Percentiles rank a stretch among this genome's conserved stretches.
Conservation (phyloP, 495 filamentous ascomycete species). For the Cercophora scortea region DNA sequence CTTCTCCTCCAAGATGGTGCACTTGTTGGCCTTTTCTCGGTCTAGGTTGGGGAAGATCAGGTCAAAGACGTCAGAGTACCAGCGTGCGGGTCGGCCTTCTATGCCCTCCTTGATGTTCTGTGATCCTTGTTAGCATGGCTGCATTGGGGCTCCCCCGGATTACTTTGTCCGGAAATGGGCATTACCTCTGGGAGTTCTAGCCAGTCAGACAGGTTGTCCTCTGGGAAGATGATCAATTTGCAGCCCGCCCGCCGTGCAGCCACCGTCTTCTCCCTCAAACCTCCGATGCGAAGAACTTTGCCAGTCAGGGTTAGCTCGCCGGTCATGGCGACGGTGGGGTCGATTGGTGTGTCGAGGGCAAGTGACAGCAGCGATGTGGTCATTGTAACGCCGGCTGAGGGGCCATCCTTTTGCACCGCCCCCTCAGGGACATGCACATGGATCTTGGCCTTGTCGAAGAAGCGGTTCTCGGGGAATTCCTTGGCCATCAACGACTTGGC, state of each 20-base stretch:
- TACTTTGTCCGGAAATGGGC: slow-evolving; percentile 18
- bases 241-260: slow-evolving; percentile 90
- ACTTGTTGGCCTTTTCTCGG: slow-evolving; percentile 60
- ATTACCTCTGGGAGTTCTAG: slow-evolving; percentile 91
- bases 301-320: slow-evolving; percentile 97
- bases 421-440: slow-evolving; percentile 98
- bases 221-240: slow-evolving; percentile 90
- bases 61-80: slow-evolving; percentile 93
- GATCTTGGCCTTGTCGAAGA: slow-evolving; percentile 93
- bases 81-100: slow-evolving; percentile 78
- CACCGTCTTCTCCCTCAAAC: slow-evolving; percentile 97
- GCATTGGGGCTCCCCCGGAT: too few relatives aligned
- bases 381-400: slow-evolving; percentile 96
- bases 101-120: slow-evolving; percentile 97
- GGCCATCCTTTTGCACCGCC: slow-evolving; percentile 92
- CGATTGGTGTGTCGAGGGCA: slow-evolving; percentile 67
- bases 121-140: not conserved
- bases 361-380: slow-evolving; percentile 82
- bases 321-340: slow-evolving; percentile 94
- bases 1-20: slow-evolving; percentile 48
- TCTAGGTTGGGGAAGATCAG: slow-evolving; percentile 83
- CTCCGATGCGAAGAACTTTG: slow-evolving; percentile 93
- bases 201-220: slow-evolving; percentile 94
- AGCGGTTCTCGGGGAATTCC: slow-evolving; percentile 79
- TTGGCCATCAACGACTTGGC: slow-evolving; percentile 81